These are phyloP conservation scores for Aspergillus leporis DNA, from an alignment of 495 filamentous ascomycete genomes.

Conservation along the genomic window DNA sequence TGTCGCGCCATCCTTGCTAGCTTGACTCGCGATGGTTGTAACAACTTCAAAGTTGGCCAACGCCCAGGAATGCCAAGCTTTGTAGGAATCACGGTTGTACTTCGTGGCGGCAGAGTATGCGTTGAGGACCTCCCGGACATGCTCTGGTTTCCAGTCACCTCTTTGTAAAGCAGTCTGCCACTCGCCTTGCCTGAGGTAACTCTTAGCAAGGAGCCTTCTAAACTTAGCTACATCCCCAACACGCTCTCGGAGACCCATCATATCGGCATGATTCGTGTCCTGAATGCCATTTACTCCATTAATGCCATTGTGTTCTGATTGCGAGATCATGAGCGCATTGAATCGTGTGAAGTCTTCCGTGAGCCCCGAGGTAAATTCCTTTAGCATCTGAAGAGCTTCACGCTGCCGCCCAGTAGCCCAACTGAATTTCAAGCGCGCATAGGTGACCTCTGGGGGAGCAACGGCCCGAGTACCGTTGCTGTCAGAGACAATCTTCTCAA, in stretches of 20 bases:
- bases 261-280: constrained; percentile 44
- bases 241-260: constrained; percentile 38
- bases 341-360: constrained; percentile 70
- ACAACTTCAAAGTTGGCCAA: constrained; percentile 98
- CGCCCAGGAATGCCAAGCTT: constrained; percentile 99
- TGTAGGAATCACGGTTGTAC: constrained; percentile 93
- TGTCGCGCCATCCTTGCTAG: constrained; percentile 53
- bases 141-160: constrained; percentile 82
- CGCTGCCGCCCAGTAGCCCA: constrained; percentile 77
- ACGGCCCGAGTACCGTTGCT: constrained; percentile 50
- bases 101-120: constrained; percentile 89
- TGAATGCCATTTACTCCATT: constrained; percentile 64
- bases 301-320: constrained; percentile 40
- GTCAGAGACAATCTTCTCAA: constrained; percentile 64
- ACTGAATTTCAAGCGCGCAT: constrained; percentile 90
- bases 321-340: constrained; percentile 52
- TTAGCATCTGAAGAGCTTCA: constrained; percentile 73
- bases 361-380: constrained; percentile 76
- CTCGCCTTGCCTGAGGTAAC: constrained; percentile 91
- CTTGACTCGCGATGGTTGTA: constrained; percentile 66
- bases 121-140: constrained; percentile 66
- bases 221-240: constrained; percentile 46
- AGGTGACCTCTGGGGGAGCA: constrained; percentile 76
- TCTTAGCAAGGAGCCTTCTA: constrained; percentile 84
- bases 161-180: constrained; percentile 84